phyloP scores from a whole-genome alignment of 2,329 filamentous ascomycete species.

The Hymenoscyphus linearis region DNA sequence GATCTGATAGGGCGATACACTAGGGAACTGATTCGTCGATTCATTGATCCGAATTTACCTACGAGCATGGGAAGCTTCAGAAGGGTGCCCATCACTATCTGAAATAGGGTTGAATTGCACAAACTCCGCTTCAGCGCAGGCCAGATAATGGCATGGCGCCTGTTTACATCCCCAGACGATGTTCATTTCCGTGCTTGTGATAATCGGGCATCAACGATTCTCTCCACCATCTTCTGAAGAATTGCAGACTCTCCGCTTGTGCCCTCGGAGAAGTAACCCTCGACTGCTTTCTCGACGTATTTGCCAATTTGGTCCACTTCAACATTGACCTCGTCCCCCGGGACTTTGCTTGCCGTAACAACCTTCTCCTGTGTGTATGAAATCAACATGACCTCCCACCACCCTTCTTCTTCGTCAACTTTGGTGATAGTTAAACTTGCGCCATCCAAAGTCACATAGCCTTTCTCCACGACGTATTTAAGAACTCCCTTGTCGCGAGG shows the following conservation, averaged over 20 bases:
- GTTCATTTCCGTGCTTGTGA: conserved; percentile 14
- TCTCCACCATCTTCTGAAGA: conserved; percentile 67
- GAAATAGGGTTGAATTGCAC: neutral
- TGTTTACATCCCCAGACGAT: neutral
- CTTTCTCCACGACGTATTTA: conserved; percentile 91
- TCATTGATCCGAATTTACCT: neutral
- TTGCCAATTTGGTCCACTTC: conserved; percentile 53
- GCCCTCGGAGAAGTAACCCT: conserved; percentile 65
- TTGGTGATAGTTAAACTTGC: conserved; percentile 88
- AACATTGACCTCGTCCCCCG: conserved; percentile 33
- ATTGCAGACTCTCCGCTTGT: conserved; percentile 49
- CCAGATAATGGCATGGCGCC: neutral
- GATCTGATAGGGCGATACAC: neutral
- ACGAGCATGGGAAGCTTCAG: neutral
- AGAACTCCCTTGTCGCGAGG: conserved; percentile 66
- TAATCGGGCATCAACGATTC: conserved; percentile 68
- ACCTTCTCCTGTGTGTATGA: conserved; percentile 93
- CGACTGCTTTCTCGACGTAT: conserved; percentile 85
- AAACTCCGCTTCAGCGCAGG: neutral
- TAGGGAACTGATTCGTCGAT: neutral
- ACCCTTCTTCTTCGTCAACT: conserved; percentile 73
- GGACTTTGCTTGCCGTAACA: conserved; percentile 38
- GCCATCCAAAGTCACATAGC: conserved; percentile 89
- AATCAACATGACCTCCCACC: conserved; percentile 97
- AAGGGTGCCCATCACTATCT: neutral